Evolutionary conservation across 345 rosid species (phyloP), one percentile per base, ranked within the genome.

Genomic region (Eutrema japonicum): DNA sequence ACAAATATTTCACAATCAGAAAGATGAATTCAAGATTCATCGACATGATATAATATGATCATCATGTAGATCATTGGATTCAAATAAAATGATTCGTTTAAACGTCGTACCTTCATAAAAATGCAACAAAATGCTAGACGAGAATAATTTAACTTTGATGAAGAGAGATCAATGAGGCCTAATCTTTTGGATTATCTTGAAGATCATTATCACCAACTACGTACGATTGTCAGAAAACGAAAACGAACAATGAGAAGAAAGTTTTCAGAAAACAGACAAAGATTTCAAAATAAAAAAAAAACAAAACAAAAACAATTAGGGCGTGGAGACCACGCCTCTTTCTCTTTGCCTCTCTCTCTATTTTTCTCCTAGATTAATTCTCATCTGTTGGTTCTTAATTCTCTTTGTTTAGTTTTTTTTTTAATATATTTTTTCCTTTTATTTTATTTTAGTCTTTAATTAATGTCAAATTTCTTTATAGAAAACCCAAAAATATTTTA

Each of bases 261-360:
- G 5, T 14, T 14, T 41, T 67, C 22, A 45, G 71, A 42, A 40
- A 52, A 22, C 14, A 60, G 70, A 38, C 26, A 59, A 47, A 56
- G 40, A 49, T 66, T 74, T 74, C 51, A 57, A 58, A 40, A 47
- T 65, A 46, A 29, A 49, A 51, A 46, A 35, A 11, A 1, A 9
- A n/a, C n/a, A 9, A 35, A 8, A 0, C 26, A 40, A 29, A 22
- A 72, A 42, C 51, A 14, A 42, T 33, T 48, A 50, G 61, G 68
- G 73, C 74, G 64, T 75, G 79, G 79, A 61, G 35, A 35, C 36
- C 79, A 75, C 79, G 10, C 74, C 68, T 66, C 29, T 49, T 36
- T 43, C 8, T 42, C 36, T 26, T 16, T 26, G 4, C 9, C 2
- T 36, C 42, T 38, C 11, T 38, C 11, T 37, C 40, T 37, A 1